Evolutionary conservation across 1,139 yeast genomes (phyloP), one percentile per base, ranked within the genome.

Genomic region (Yamadazyma membranifaciens): DNA sequence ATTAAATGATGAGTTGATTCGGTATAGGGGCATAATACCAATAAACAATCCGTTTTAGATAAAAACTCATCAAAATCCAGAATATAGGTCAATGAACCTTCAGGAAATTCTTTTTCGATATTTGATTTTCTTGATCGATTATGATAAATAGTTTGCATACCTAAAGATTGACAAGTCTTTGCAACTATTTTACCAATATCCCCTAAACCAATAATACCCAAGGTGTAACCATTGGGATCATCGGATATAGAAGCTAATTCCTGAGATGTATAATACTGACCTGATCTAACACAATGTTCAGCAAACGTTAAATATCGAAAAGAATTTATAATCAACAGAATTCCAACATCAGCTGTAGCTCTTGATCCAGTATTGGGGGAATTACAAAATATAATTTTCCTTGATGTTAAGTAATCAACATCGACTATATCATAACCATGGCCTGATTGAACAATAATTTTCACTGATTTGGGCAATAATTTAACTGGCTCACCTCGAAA

Each of bases 391-490:
- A 62, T 33, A 27, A 66, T 56, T 2, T 59, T 61, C 42, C 60
- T 49, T 1, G 58, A 50, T 3, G 62, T 58, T 31, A 66, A 48
- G 40, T 60, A 59, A 9, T 45, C 49, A 26, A 66, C 61, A 43
- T 66, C 71, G 33, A 63, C 69, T 30, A 63, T 61, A 45, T 66
- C 71, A 43, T 57, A 63, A 0, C 72, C 72, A 45, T 66, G 71
- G 0, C 72, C 71, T 0, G 69, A 62, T 43, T 45, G 48, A 11
- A 46, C 50, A 24, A 40, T 31, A 13, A 46, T 45, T 36, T 45
- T 60, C 20, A 64, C 63, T 0, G 65, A 50, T 9, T 61, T 55
- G 1, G 72, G 71, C 6, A 65, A 31, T 13, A 47, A 37, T 35
- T 45, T 53, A 2, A 60, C 64, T 1, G 65, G 48, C 11, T 62